Base-by-base conservation (phyloP, 176 grass and related monocot species). In the Cenchrus americanus region DNA sequence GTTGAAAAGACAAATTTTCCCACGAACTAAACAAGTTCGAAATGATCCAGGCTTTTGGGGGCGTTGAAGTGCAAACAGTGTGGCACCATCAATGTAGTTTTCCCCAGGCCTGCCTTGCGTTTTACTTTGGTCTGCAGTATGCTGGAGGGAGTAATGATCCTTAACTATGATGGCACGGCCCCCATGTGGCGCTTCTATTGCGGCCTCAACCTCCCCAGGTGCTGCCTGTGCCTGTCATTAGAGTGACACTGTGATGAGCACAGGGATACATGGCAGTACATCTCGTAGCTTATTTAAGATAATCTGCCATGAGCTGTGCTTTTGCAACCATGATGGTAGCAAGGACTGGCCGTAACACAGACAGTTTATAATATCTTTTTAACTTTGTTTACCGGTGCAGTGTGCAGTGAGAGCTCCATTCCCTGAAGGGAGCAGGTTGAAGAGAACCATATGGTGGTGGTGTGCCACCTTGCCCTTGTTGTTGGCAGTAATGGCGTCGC, bases 91-190 rank as follows among this genome's bases (percentile, higher is more conserved):
- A 90, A 78, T 86, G 73, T 52, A 58, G 40, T 76, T 52, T 79
- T 82, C 59, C 43, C 50, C 34, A 57, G 79, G 59, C 60, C 88
- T 73, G 49, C 73, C 73, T 66, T 66, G 73, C 50, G 42, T 90
- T 83, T 83, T 83, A 83, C 78, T 86, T 78, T 78, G 73, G 71
- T 78, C 80, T 79, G 88, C 79, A 61, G 73, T 50, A 64, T 79
- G 79, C 64, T 78, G 79, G 83, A 49, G 57, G 83, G 30, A 73
- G 79, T 73, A 48, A 82, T 78, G 83, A 90, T 86, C 79, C 80
- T 37, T 86, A 52, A 77, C 63, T 86, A 59, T 78, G 73, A 73
- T 86, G 50, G 11, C 71, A 89, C 79, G 87, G 69, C 73, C 44
- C 78, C 74, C 88, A 83, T 79, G 88, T 87, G 65, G 84, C 72